Percentiles rank a stretch among this genome's conserved stretches.
These are phyloP conservation scores for Amanita muscaria DNA, from an alignment of 768 basidiomycete species.

Conservation along the genomic window DNA sequence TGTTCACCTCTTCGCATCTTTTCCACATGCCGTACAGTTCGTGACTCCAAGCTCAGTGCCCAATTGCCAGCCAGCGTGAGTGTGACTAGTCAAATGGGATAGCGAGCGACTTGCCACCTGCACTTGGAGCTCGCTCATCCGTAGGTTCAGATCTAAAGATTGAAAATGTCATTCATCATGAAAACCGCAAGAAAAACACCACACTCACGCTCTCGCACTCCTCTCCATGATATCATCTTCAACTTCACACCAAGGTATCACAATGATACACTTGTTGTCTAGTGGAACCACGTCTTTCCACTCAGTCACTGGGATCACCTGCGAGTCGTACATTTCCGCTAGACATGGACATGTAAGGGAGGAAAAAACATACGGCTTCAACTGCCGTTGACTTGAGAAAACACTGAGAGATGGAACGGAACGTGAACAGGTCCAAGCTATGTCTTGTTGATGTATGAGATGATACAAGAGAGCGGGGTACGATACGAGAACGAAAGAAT, in stretches of 20 bases:
- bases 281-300: conserved; percentile 96
- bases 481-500: too few species aligned
- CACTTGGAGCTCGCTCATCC: conserved; percentile 93
- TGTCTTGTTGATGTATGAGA: too few species aligned
- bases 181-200: conserved; percentile 5
- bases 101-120: conserved; percentile 93
- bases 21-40: conserved; percentile 83
- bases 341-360: too few species aligned
- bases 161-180: conserved; percentile 10
- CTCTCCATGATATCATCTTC: conserved; percentile 96
- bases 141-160: conserved; percentile 64
- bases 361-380: too few species aligned
- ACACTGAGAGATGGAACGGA: too few species aligned
- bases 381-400: too few species aligned
- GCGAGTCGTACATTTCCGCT: conserved; percentile 60
- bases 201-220: conserved; percentile 68
- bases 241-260: conserved; percentile 94
- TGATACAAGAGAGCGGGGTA: too few species aligned
- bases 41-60: conserved; percentile 72
- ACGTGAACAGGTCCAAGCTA: too few species aligned
- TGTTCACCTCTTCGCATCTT: conserved; percentile 91
- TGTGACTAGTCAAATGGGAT: conserved; percentile 96
- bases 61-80: conserved; percentile 69
- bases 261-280: conserved; percentile 79
- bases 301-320: conserved; percentile 62